Evolutionary conservation across 2,329 filamentous ascomycete species (phyloP), one percentile per base, ranked within the genome.

Genomic region (Pseudocercospora fuligena): DNA sequence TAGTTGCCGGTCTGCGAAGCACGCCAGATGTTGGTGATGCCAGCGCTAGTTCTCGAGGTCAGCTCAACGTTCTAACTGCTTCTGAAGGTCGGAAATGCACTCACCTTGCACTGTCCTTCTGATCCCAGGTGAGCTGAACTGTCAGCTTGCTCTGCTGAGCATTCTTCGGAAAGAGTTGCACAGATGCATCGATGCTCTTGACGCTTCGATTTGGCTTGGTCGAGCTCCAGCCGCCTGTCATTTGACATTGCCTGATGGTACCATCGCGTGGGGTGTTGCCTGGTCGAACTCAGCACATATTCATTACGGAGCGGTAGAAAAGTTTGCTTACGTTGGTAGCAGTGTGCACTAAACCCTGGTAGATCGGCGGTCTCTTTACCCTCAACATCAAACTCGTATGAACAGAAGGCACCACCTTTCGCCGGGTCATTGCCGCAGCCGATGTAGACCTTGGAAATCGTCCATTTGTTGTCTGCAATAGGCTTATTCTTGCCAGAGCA

Each of bases 301-400:
- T 31, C 9, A 1, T 49, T 49, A 5, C 46, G 19, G 12, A 11
- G 19, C 19, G 3, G 12, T 4, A 12, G 8, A 5, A 1, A 14
- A 16, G 1, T 11, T 11, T 31, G 25, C 51, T 56, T 12, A 56
- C 51, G 51, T 27, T 56, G 47, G 36, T 12, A 54, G 29, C 60
- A 62, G 16, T 43, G 60, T 8, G 47, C 46, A 14, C 23, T 25
- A 14, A 62, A 54, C 5, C 60, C 60, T n/a, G 60, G 60, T 7
- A 62, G 14, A 16, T 62, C 47, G 27, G 8, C 19, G 3, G 47
- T 40, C 40, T 56, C 60, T n/a, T 57, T 25, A 19, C 29, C 29
- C 3, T 46, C 21, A 29, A 63, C 40, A 49, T 56, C 31, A 27
- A 63, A 56, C 16, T 56, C 19, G 33, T 56, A 63, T 25, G 49